These are phyloP conservation scores for Suillus occidentalis DNA, from an alignment of 768 basidiomycete species.

Conservation along the genomic window DNA sequence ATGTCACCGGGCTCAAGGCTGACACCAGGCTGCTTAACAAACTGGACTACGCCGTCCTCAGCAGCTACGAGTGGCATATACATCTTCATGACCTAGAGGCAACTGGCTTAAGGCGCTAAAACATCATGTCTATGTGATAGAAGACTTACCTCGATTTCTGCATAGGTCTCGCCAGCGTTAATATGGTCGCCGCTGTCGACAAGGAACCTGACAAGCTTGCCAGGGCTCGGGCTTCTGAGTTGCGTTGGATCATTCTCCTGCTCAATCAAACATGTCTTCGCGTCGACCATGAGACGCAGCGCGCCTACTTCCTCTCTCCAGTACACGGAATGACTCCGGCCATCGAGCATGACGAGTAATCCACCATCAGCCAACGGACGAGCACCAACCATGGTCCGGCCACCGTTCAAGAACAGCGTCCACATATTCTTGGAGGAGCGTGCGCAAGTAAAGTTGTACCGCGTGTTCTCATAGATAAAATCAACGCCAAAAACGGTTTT, in stretches of 20 bases:
- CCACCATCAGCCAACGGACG: slow-evolving; percentile 95
- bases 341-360: slow-evolving; percentile 86
- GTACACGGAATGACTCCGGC: slow-evolving; percentile 95
- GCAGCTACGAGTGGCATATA: slow-evolving; percentile 96
- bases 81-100: slow-evolving; percentile 92
- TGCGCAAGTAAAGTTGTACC: slow-evolving; percentile 94
- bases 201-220: slow-evolving; percentile 92
- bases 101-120: slow-evolving; percentile 2
- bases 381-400: slow-evolving; percentile 87
- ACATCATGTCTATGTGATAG: background rate
- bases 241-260: slow-evolving; percentile 99
- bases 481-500: slow-evolving; percentile 97
- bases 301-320: slow-evolving; percentile 99
- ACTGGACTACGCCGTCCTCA: slow-evolving; percentile 91
- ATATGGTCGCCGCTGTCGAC: slow-evolving; percentile 98
- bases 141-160: slow-evolving; percentile 86
- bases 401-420: slow-evolving; percentile 97
- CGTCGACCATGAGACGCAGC: slow-evolving; percentile 88
- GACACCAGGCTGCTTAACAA: slow-evolving; percentile 98
- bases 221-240: slow-evolving; percentile 91
- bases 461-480: slow-evolving; percentile 95
- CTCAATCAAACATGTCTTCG: slow-evolving; percentile 97
- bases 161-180: slow-evolving; percentile 94
- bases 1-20: slow-evolving; percentile 97
- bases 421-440: slow-evolving; percentile 86